Evolutionary conservation across 768 basidiomycete species (phyloP).

Genomic region (Tephrocybe sp.): DNA sequence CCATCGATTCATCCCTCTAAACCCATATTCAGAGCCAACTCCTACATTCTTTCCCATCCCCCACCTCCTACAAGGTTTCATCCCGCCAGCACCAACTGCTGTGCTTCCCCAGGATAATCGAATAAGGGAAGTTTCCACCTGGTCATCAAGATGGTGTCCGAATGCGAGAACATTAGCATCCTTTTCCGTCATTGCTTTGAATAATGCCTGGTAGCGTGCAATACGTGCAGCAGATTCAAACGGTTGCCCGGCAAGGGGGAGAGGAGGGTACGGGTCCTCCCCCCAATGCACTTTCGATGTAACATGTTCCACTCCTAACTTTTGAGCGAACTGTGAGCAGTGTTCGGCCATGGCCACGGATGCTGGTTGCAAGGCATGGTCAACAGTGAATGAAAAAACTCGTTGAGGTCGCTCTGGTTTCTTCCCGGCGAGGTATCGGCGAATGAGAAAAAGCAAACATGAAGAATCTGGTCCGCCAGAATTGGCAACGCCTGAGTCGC

Average conservation of each 20-base stretch:
- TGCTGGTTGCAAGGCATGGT: constrained; percentile 65
- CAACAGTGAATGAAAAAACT: constrained; percentile 60
- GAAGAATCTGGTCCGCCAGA: constrained; percentile 86
- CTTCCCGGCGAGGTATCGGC: constrained; percentile 36
- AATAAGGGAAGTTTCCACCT: constrained; percentile 78
- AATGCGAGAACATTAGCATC: constrained; percentile 49
- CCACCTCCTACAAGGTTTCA: constrained; percentile 66
- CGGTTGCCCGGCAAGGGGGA: constrained; percentile 35
- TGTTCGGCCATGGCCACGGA: constrained; percentile 54
- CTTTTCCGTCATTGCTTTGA: constrained; percentile 29
- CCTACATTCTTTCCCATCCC: constrained; percentile 61
- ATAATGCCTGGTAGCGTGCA: constrained; percentile 55
- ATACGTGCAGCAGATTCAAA: constrained; percentile 58
- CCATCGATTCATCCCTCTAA: constrained; percentile 63
- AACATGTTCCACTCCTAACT: constrained; percentile 45
- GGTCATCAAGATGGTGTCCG: constrained; percentile 82
- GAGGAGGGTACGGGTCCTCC: constrained; percentile 43
- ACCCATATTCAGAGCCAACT: constrained; percentile 38
- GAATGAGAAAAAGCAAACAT: constrained; percentile 69
- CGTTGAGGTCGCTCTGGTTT: constrained; percentile 16
- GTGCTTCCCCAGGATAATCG: constrained; percentile 60
- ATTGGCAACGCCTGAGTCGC: constrained; percentile 59
- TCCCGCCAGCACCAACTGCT: constrained; percentile 58
- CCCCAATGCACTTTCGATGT: constrained; percentile 58
- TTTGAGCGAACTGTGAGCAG: constrained; percentile 40